Evolutionary conservation across 331 rosid genomes (phyloP), one percentile per base, ranked within the genome.

Genomic region (Acacia concinna): DNA sequence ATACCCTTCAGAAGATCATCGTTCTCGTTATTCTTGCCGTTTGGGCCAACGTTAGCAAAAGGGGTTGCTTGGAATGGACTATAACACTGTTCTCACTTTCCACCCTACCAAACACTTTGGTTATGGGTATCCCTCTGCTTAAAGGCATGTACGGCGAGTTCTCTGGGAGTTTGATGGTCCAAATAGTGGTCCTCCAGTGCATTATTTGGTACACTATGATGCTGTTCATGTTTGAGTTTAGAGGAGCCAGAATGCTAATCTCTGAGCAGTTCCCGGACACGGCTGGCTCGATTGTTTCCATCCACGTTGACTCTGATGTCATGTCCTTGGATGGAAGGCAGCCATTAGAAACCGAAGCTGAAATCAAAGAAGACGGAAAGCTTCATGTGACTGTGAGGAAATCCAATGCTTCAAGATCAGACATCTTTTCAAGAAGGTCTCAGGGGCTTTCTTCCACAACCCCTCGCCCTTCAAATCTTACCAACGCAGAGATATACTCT

Each of bases 121-220:
- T 91, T 21, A 94, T 94, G 98, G 98, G 98, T 1, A 94, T 94
- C n/a, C 96, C 98, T 6, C 60, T 94, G 20, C 92, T 94, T 25
- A 94, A 90, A 57, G 96, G 94, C 2, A 94, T 94, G 98, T 94
- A 91, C 52, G 98, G 98, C 1, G 97, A 91, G 0, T 86, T 81
- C 73, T 90, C 97, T 0, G 96, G 92, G 17, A 87, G 88, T 13
- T 43, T 93, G 5, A 93, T 93, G 98, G 98, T 93, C 12, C 98
- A 91, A 32, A 93, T 93, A 40, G 98, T 94, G 25, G 97, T 94
- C n/a, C 96, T 94, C 20, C 98, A 94, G 52, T 91, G 98, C 79
- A 94, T 94, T 56, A 94, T 94, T n/a, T 94, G 98, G 98, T 94
- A 94, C 89, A 94, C 97, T 5, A 18, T 94, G 47, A 90, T 94